Evolutionary conservation across 23 red algal species (phyloP).

Genomic region (Chondrus crispus): DNA sequence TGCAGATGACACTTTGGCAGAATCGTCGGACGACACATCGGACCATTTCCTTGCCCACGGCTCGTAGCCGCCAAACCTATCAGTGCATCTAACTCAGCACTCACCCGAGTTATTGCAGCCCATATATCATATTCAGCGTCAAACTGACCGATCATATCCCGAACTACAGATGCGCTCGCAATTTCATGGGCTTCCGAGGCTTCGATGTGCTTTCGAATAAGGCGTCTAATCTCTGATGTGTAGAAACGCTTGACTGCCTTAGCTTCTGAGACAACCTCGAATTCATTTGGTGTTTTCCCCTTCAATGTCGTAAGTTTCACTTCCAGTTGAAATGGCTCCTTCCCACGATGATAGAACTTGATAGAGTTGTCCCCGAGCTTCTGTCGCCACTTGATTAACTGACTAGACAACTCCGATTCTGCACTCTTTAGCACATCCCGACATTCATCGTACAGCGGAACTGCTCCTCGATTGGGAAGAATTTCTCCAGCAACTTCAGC

Average conservation of each 20-base stretch:
- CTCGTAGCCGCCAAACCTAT: conserved; percentile 57
- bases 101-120: conserved; percentile 35
- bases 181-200: conserved; percentile 53
- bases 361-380: conserved; percentile 42
- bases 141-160: conserved; percentile 75
- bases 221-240: conserved; percentile 59
- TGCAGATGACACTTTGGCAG: conserved; percentile 25
- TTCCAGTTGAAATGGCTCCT: conserved; percentile 95
- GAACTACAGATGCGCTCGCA: conserved; percentile 34
- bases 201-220: conserved; percentile 41
- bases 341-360: conserved; percentile 86
- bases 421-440: conserved; percentile 42
- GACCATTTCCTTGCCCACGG: conserved; percentile 37
- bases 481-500: conserved; percentile 58
- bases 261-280: conserved; percentile 84
- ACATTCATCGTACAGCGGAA: conserved; percentile 29
- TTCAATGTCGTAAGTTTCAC: conserved; percentile 29
- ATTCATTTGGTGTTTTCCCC: conserved; percentile 50
- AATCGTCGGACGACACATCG: conserved; percentile 54
- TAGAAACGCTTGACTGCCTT: conserved; percentile 83
- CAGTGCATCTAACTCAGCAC: conserved; percentile 83
- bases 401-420: conserved; percentile 33
- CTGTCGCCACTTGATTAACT: conserved; percentile 51
- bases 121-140: conserved; percentile 62
- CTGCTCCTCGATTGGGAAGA: conserved; percentile 44